Conservation (phyloP, 345 rosid species). For the Camelina neglecta region DNA sequence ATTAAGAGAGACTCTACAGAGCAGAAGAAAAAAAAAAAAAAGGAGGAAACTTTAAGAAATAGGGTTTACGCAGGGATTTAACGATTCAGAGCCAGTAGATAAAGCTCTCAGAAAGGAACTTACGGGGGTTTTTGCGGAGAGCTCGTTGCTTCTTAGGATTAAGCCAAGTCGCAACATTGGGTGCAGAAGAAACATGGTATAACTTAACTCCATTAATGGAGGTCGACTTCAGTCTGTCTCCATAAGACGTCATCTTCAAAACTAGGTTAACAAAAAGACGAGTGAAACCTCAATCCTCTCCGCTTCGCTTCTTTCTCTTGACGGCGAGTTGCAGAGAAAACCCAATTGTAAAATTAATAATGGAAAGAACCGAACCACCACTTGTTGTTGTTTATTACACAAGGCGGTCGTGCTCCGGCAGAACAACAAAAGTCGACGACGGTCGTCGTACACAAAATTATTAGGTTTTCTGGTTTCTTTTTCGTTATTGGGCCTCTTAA, state of each 20-base stretch:
- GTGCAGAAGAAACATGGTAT: constrained; percentile 73
- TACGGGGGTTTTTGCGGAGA: constrained; percentile 74
- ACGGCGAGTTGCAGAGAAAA: constrained; percentile 29
- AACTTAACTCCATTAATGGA: constrained; percentile 80
- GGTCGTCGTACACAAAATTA: neutral
- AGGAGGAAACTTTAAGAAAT: constrained; percentile 18
- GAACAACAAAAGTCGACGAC: constrained; percentile 25
- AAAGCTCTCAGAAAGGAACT: constrained; percentile 11
- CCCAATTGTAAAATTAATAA: neutral
- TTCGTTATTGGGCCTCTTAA: neutral
- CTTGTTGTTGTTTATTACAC: neutral
- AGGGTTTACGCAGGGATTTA: constrained; percentile 7
- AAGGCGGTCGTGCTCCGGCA: constrained; percentile 36
- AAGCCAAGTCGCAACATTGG: constrained; percentile 71
- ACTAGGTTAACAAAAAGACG: neutral
- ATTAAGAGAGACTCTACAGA: neutral
- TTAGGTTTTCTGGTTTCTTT: constrained; percentile 31
- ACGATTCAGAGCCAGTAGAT: neutral
- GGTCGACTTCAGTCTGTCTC: constrained; percentile 75
- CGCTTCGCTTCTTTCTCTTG: constrained; percentile 4
- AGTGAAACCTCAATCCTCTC: neutral
- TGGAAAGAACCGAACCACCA: neutral
- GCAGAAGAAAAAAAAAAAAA: neutral
- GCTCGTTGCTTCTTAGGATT: constrained; percentile 77
- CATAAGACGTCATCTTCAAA: constrained; percentile 60